phyloP scores from a whole-genome alignment of 768 basidiomycete genomes.

The Amylocystis lapponica region DNA sequence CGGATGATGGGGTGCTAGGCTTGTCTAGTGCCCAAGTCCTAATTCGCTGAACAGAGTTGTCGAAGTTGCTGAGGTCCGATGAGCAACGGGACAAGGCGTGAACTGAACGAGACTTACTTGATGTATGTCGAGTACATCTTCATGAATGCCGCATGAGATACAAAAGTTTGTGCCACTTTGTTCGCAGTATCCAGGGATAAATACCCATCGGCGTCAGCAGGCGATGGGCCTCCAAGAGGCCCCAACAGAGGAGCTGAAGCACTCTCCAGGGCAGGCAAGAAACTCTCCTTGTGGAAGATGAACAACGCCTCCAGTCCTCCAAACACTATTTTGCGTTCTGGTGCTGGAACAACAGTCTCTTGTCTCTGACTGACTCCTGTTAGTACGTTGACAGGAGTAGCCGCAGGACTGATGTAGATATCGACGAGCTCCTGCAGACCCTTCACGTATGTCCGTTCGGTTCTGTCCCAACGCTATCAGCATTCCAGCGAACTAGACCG shows the following conservation, averaged over 20 bases:
- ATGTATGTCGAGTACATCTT: conserved; percentile 98
- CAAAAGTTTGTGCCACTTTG: conserved; percentile 82
- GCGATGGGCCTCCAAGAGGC: conserved; percentile 36
- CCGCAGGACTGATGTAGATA: conserved; percentile 89
- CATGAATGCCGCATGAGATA: conserved; percentile 96
- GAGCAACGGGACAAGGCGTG: conserved; percentile 9
- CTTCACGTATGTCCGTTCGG: conserved; percentile 91
- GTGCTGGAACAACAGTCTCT: conserved; percentile 79
- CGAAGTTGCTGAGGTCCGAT: conserved; percentile 68
- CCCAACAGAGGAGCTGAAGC: conserved; percentile 68
- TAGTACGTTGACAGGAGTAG: conserved; percentile 61
- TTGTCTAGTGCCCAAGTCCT: conserved; percentile 77
- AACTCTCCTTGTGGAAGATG: conserved; percentile 89
- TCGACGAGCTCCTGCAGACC: conserved; percentile 91
- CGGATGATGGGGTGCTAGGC: conserved; percentile 33
- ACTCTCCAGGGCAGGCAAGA: conserved; percentile 83
- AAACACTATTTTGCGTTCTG: conserved; percentile 90
- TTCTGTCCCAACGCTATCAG: conserved; percentile 41
- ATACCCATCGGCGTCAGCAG: conserved; percentile 65
- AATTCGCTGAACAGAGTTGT: conserved; percentile 84
- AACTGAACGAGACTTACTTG: conserved; percentile 55
- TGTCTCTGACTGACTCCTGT: conserved; percentile 66
- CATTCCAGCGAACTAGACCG: conserved; percentile 1
- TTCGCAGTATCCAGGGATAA: conserved; percentile 71
- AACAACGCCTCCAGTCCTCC: conserved; percentile 84